Base-by-base conservation (phyloP, 2,329 filamentous ascomycete species). In the Lachnellula hyalina region DNA sequence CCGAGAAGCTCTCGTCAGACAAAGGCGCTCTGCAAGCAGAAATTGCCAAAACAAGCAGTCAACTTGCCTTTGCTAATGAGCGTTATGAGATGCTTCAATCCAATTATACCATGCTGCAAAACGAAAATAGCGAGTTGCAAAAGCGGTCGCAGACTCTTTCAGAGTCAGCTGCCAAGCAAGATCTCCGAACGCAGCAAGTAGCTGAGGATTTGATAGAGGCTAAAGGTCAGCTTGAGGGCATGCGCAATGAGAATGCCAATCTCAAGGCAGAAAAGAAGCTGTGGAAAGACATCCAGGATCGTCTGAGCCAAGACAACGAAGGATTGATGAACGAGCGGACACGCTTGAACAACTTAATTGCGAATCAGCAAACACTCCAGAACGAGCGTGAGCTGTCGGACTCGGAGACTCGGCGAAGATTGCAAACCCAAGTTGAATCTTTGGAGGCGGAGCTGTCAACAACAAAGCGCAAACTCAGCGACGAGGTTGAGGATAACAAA, bases 211-310 rank as follows among this genome's bases (percentile, higher is more conserved):
- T 97, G 5, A 85, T 97, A 9, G 94, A 96, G 69, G 85, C 88
- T 5, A 87, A 86, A 68, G 87, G 87, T 34, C 74, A 93, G 51
- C 77, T 89, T 3, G 93, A 99, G 67, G 92, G 90, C 66, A 82
- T 96, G 71, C 87, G 91, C 51, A 91, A 90, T 61, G 94, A 99
- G 69, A 90, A 86, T 52, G 86, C 91, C 15, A 96, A 97, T 67
- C 81, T 96, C 35, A 96, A 96, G 71, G 92, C 93, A 0, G 93
- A 97, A 72, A 96, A 96, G 74, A 88, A 90, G 38, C 78, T 99
- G 9, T 96, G 89, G 88, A 96, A 94, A 74, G 90, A 87, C 53
- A 96, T 96, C 35, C 92, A 97, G 69, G 86, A 89, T 60, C 85
- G 95, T 51, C 78, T 97, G 44, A 87, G 83, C 59, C 90, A 94